Evolutionary conservation across 768 basidiomycete genomes (phyloP).

Genomic region (Hysterangium stoloniferum): DNA sequence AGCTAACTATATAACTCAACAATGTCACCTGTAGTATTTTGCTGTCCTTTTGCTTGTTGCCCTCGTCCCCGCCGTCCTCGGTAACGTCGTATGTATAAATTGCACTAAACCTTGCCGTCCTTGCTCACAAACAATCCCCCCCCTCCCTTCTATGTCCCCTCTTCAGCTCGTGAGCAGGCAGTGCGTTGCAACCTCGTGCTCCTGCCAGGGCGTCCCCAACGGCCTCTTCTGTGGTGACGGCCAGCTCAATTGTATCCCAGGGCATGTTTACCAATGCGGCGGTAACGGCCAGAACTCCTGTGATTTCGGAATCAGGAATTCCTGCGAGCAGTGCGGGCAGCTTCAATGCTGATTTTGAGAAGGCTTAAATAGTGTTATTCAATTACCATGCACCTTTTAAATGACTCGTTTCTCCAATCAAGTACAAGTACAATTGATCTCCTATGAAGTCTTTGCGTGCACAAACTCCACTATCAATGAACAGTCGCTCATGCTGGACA

Average conservation of each 20-base stretch:
- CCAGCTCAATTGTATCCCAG: neutral
- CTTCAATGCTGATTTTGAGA: no score
- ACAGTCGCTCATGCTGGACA: no score
- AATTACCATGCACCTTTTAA: no score
- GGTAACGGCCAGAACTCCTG: neutral
- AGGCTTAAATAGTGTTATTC: no score
- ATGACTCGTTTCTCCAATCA: no score
- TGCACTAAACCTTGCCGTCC: neutral
- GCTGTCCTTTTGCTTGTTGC: neutral
- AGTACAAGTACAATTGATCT: no score
- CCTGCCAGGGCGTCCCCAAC: neutral
- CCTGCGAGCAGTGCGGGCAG: neutral
- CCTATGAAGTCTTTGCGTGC: no score
- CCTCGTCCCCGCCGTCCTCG: neutral
- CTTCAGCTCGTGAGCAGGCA: neutral
- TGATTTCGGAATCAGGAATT: neutral
- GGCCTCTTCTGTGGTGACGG: neutral
- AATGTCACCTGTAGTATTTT: no score
- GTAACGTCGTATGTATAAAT: neutral
- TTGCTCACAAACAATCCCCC: neutral
- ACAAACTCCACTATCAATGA: no score
- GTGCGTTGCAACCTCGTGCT: neutral
- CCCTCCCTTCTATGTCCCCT: no score
- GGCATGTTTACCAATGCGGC: neutral
- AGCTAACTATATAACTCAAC: no score